Evolutionary conservation across 805 yeast species (phyloP).

Genomic region (Scheffersomyces stipitis): DNA sequence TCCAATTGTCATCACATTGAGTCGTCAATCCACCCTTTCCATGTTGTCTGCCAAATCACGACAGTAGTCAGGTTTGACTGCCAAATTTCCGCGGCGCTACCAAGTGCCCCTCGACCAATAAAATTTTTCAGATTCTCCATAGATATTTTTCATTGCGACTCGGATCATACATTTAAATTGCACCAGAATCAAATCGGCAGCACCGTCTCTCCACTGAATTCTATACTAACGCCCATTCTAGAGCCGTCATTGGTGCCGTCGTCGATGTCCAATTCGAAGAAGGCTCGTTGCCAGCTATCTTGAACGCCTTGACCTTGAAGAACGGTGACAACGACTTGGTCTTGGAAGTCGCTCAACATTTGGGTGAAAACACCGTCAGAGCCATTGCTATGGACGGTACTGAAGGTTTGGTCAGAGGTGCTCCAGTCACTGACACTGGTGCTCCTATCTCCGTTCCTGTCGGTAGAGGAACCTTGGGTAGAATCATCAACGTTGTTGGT

Average conservation of each 20-base stretch:
- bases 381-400: conserved; percentile 99
- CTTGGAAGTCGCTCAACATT: conserved; percentile 98
- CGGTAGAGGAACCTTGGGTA: conserved; percentile 98
- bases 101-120: too few relatives aligned
- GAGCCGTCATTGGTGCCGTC: conserved; percentile 99
- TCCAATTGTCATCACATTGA: too few relatives aligned
- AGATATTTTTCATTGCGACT: neutral
- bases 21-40: too few relatives aligned
- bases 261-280: conserved; percentile 99
- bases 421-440: conserved; percentile 89
- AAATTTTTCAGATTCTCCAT: conserved; percentile 18
- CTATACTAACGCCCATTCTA: conserved; percentile 38
- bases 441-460: conserved; percentile 99
- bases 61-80: too few relatives aligned
- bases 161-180: too few relatives aligned
- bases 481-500: conserved; percentile 97
- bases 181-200: neutral
- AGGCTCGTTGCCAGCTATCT: conserved; percentile 95
- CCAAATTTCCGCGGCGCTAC: too few relatives aligned
- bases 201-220: conserved; percentile 1
- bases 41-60: too few relatives aligned
- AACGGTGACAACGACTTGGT: conserved; percentile 77
- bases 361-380: conserved; percentile 99
- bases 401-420: conserved; percentile 99
- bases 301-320: conserved; percentile 92